These are phyloP conservation scores for Tolypocladium nubicola DNA, from an alignment of 2,329 filamentous ascomycete genomes.

Conservation along the genomic window DNA sequence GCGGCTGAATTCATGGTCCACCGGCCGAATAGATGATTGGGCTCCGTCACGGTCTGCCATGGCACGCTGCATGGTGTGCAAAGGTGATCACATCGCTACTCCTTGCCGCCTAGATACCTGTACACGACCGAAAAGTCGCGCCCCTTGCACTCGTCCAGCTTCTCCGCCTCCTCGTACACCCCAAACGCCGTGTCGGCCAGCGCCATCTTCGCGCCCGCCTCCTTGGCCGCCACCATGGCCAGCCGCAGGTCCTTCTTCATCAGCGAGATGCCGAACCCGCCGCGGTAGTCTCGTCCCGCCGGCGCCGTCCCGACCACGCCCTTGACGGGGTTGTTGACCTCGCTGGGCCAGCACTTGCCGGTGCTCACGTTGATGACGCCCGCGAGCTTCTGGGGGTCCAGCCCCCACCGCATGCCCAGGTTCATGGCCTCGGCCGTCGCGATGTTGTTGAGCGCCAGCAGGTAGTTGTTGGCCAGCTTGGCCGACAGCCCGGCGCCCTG, in stretches of 20 bases:
- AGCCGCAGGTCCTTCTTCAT: conserved; percentile 75
- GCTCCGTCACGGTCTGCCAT: no score
- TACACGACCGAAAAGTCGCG: conserved; percentile 79
- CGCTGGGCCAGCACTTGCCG: conserved; percentile 91
- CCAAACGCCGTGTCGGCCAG: conserved; percentile 51
- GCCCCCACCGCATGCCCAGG: conserved; percentile 48
- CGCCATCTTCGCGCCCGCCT: conserved; percentile 55
- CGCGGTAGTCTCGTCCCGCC: conserved; percentile 63
- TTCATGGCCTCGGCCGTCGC: conserved; percentile 58
- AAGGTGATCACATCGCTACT: conserved; percentile 9
- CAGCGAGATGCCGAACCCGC: conserved; percentile 65
- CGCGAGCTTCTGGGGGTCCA: conserved; percentile 57
- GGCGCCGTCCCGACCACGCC: conserved; percentile 72
- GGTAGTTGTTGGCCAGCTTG: conserved; percentile 96
- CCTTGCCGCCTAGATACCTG: conserved; percentile 52
- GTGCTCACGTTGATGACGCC: conserved; percentile 89
- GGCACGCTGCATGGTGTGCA: no score
- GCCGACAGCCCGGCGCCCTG: conserved; percentile 81
- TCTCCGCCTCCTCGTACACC: conserved; percentile 58
- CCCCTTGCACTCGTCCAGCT: conserved; percentile 50
- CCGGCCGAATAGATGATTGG: no score
- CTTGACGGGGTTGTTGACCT: conserved; percentile 88
- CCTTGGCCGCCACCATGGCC: conserved; percentile 60
- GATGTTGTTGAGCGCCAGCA: conserved; percentile 87
- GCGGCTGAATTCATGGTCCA: neutral